Conservation (phyloP, 257 asterid genomes). For the Lycium ferocissimum region DNA sequence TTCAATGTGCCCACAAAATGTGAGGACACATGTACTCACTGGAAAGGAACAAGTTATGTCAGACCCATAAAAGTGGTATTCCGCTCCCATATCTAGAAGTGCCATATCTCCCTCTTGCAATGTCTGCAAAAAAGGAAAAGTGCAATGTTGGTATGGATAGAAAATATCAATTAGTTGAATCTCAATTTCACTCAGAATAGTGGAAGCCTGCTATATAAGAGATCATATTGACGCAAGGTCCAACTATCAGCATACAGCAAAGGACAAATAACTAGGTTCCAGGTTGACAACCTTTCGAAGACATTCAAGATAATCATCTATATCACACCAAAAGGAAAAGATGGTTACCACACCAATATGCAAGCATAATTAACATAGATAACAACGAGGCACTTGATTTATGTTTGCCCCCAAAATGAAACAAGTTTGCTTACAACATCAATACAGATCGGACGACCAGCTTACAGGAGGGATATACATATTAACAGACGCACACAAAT, state of each 20-base stretch:
- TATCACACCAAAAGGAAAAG: conserved; percentile 3
- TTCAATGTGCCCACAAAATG: conserved; percentile 16
- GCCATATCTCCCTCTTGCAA: conserved; percentile 94
- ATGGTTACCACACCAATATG: conserved; percentile 2
- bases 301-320: neutral
- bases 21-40: conserved; percentile 50
- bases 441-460: neutral
- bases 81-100: conserved; percentile 98
- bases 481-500: neutral
- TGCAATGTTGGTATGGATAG: neutral
- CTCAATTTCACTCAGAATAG: neutral
- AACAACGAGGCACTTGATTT: conserved; percentile 15
- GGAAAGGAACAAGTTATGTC: conserved; percentile 98
- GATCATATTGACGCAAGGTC: neutral
- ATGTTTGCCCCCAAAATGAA: neutral
- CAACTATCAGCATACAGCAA: neutral
- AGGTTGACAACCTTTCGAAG: neutral
- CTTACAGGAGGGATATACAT: neutral
- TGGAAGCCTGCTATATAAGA: neutral
- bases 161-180: neutral
- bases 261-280: neutral
- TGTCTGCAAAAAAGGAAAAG: conserved; percentile 48
- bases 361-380: neutral
- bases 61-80: conserved; percentile 92
- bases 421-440: neutral